Base-by-base conservation (phyloP, 2,329 filamentous ascomycete genomes). In the Clarireedia paspali region DNA sequence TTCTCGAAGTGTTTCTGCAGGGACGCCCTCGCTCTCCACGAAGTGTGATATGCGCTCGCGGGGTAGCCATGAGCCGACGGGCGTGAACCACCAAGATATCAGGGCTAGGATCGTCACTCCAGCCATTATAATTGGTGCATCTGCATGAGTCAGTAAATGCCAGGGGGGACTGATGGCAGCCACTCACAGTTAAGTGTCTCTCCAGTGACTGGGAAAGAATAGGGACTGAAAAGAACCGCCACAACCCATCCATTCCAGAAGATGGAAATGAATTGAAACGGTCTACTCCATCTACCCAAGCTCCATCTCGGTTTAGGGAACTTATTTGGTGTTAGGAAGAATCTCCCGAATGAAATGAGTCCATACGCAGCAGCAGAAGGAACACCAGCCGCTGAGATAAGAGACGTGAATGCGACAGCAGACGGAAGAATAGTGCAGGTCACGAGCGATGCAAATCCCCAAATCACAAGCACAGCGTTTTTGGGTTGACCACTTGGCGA, bases 231-330 rank as follows among this genome's bases (percentile, higher is more conserved):
- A 42, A 60, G 53, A 7, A 60, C 50, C 3, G 58, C 58, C 2
- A 60, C 53, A 23, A 54, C 58, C 44, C 53, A 60, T 6, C 53
- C 58, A 20, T 60, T 60, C 58, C 58, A 60, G 44, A 60, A 50
- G 4, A 60, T 56, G 2, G 56, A 53, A 3, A 60, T 40, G 23
- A 60, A 38, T 17, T 54, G 51, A 46, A 60, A 53, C 6, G 54
- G 38, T 4, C 30, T 50, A 12, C 58, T 54, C 36, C 50, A 58
- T 49, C 46, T 53, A 10, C 58, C 58, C 14, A 60, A 54, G 36
- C 50, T 51, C 45, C 51, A 60, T 30, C 53, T 53, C 39, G 51
- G 53, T n/a, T 55, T 50, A 17, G 49, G 45, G 44, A 60, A 60
- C 4, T 40, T 48, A 24, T 60, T 40, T 40, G 42, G 52, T 15